phyloP scores from a whole-genome alignment of 345 rosid genomes.

The Euclidium syriacum region DNA sequence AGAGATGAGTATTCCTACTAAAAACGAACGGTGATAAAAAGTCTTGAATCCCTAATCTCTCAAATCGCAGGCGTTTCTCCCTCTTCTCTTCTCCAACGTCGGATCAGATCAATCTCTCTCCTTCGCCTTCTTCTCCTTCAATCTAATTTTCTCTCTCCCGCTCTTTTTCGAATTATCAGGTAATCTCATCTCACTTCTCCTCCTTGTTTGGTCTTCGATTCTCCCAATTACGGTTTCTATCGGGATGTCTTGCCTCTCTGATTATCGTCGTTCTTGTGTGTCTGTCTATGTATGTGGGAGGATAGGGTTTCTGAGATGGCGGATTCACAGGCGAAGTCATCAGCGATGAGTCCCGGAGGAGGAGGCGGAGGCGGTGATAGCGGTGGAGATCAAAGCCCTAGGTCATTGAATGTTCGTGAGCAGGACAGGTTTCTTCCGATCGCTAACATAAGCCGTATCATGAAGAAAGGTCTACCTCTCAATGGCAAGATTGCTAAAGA shows the following conservation, averaged over 20 bases:
- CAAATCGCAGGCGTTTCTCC: neutral
- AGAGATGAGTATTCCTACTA: too few species aligned
- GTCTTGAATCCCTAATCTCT: neutral
- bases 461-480: slow-evolving; percentile 60
- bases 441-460: slow-evolving; percentile 67
- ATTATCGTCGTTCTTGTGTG: neutral
- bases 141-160: slow-evolving; percentile 36
- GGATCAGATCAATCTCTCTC: slow-evolving; percentile 46
- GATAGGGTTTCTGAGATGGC: slow-evolving; percentile 42
- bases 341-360: slow-evolving; percentile 44
- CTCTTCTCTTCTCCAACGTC: slow-evolving; percentile 84
- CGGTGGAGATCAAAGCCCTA: slow-evolving; percentile 89
- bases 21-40: neutral
- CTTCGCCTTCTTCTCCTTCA: slow-evolving; percentile 34
- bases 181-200: neutral
- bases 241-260: neutral
- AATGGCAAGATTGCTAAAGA: slow-evolving; percentile 71
- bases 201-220: neutral
- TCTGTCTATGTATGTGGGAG: neutral
- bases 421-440: slow-evolving; percentile 66
- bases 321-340: slow-evolving; percentile 26
- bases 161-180: slow-evolving; percentile 43
- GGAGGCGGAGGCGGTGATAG: slow-evolving; percentile 78
- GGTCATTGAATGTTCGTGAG: slow-evolving; percentile 48
- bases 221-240: slow-evolving; percentile 1